Percentiles rank a stretch among this genome's conserved stretches.
phyloP scores from a whole-genome alignment of 163 green algal species.

The Picocystis sp. region DNA sequence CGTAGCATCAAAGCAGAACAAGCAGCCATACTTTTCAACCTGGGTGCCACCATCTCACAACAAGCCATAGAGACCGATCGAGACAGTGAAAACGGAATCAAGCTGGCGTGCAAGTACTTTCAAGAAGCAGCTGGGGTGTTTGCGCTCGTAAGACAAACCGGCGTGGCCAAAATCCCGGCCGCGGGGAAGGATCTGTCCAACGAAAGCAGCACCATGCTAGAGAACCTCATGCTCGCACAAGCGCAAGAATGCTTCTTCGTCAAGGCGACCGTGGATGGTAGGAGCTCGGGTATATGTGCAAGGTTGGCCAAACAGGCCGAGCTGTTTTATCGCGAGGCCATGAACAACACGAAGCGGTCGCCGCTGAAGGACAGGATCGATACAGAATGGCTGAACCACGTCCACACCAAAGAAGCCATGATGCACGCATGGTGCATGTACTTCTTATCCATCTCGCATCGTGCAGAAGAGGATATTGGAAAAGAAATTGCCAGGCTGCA shows the following conservation, averaged over 20 bases:
- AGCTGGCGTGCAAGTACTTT: conserved; percentile 60
- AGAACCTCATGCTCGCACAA: conserved; percentile 86
- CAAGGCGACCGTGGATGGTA: conserved; percentile 48
- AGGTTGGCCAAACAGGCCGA: conserved; percentile 48
- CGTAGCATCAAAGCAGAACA: conserved; percentile 83
- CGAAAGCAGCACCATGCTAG: conserved; percentile 64
- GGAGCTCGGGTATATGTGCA: conserved; percentile 40
- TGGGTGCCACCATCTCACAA: conserved; percentile 60
- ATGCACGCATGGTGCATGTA: conserved; percentile 4
- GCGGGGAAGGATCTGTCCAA: conserved; percentile 43
- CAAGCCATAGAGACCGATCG: conserved; percentile 51
- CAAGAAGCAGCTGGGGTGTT: conserved; percentile 62
- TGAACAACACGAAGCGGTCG: conserved; percentile 27
- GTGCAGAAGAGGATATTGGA: conserved; percentile 11
- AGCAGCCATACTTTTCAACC: conserved; percentile 79
- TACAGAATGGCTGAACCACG: conserved; percentile 25
- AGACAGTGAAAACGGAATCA: conserved; percentile 46
- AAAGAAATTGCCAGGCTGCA: conserved; percentile 24
- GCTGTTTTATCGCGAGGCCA: conserved; percentile 33
- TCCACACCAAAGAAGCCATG: background rate
- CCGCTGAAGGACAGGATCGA: conserved; percentile 45
- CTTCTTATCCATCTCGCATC: no score
- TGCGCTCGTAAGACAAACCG: conserved; percentile 39
- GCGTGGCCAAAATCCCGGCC: conserved; percentile 28
- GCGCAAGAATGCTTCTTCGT: conserved; percentile 28